Percentiles rank a stretch among this genome's conserved stretches.
Conservation (phyloP, 495 filamentous ascomycete genomes). For the Glutinoglossum americanum region DNA sequence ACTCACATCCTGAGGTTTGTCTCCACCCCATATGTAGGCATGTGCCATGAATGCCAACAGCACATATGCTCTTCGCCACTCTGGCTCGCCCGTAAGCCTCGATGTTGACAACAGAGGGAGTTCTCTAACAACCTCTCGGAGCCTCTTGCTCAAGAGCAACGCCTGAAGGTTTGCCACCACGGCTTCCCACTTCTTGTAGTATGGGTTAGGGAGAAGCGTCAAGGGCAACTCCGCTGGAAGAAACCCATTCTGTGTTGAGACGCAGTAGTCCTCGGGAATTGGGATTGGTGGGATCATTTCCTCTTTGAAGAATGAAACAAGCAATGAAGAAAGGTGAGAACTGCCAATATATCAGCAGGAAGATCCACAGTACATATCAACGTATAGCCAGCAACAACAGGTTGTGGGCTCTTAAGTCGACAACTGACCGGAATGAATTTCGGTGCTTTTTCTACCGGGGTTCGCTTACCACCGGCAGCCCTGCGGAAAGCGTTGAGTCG, state of each 20-base stretch:
- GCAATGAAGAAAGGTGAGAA: background rate
- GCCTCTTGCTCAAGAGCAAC: slow-evolving; percentile 59
- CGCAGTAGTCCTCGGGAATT: slow-evolving; percentile 57
- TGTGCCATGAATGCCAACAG: slow-evolving; percentile 76
- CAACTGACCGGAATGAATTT: too few relatives aligned
- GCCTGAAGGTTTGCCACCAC: slow-evolving; percentile 68
- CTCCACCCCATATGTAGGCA: slow-evolving; percentile 87
- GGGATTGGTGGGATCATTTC: slow-evolving; percentile 73
- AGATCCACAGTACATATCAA: background rate
- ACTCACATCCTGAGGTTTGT: slow-evolving; percentile 51
- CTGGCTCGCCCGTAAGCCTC: slow-evolving; percentile 54
- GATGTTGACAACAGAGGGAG: slow-evolving; percentile 66
- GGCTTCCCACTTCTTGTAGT: slow-evolving; percentile 86
- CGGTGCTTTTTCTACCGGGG: background rate
- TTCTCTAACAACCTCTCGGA: slow-evolving; percentile 51
- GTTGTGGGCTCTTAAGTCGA: too few relatives aligned
- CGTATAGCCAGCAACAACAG: background rate
- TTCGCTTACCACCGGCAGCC: background rate
- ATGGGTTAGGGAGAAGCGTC: slow-evolving; percentile 56
- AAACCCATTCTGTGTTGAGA: slow-evolving; percentile 74
- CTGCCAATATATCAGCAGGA: background rate
- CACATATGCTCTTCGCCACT: slow-evolving; percentile 85
- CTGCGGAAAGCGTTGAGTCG: background rate
- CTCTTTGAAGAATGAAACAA: too few relatives aligned
- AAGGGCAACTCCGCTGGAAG: slow-evolving; percentile 67